These are phyloP conservation scores for Solanum microdontum DNA, from an alignment of 257 asterid genomes.

Conservation along the genomic window DNA sequence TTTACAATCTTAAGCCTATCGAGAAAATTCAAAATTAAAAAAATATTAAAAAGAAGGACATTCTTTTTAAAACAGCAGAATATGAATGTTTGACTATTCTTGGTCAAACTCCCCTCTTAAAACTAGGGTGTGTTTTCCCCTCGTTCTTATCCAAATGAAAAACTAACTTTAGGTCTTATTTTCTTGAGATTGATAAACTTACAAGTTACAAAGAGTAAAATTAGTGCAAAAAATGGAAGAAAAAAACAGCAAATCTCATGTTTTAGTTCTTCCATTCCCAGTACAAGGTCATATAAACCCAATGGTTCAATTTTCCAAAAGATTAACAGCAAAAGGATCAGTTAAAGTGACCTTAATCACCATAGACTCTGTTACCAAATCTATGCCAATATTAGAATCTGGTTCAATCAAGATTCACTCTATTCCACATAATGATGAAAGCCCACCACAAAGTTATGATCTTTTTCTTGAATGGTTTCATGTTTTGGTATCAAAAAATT, in stretches of 20 bases:
- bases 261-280: slow-evolving; percentile 36
- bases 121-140: neutral
- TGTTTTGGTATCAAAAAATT: neutral
- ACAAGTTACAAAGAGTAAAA: neutral
- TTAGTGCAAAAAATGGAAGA: neutral
- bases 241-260: neutral
- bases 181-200: neutral
- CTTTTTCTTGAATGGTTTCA: slow-evolving; percentile 12
- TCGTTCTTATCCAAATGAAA: neutral
- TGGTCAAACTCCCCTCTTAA: neutral
- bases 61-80: too few species aligned
- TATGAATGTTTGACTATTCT: neutral
- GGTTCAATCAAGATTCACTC: slow-evolving; percentile 10
- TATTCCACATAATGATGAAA: slow-evolving; percentile 17
- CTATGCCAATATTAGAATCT: neutral
- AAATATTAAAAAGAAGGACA: fast-evolving
- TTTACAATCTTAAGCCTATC: fast-evolving
- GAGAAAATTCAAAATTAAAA: fast-evolving
- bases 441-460: neutral
- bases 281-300: slow-evolving; percentile 57
- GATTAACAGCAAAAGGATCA: slow-evolving; percentile 23
- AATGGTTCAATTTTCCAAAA: slow-evolving; percentile 32
- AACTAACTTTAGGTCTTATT: neutral
- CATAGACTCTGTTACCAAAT: neutral
- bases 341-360: slow-evolving; percentile 18